A percentile compares a stretch with the other conserved stretches of the same genome.
Evolutionary conservation across 208 protist genomes (phyloP).

Genomic region (Trypanosoma mega): DNA sequence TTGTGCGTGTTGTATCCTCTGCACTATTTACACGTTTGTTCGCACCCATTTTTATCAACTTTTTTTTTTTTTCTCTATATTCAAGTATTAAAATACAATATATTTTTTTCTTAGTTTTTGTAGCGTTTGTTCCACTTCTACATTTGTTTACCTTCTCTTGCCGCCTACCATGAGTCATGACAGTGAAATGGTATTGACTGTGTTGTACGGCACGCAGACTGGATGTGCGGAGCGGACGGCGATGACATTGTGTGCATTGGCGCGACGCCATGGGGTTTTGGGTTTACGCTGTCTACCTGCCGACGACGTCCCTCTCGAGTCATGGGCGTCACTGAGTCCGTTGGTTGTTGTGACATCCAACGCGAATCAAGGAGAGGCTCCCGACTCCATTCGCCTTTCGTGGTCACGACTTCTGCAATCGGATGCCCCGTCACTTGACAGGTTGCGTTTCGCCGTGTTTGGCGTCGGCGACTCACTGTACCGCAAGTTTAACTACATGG

Average conservation of each 20-base stretch:
- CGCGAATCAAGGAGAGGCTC: conserved; percentile 83
- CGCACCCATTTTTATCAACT: not conserved
- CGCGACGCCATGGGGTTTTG: conserved; percentile 44
- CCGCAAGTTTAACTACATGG: conserved; percentile 91
- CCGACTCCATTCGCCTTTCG: conserved; percentile 65
- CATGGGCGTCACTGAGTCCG: conserved; percentile 39
- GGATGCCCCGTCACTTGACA: conserved; percentile 37
- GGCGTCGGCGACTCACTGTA: conserved; percentile 91
- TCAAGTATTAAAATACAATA: too few species aligned
- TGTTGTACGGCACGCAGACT: conserved; percentile 84
- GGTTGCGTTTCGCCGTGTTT: conserved; percentile 86
- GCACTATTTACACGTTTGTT: not conserved
- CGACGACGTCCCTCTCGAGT: conserved; percentile 50
- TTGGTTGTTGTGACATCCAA: conserved; percentile 77
- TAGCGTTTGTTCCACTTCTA: not conserved
- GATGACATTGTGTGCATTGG: conserved; percentile 52
- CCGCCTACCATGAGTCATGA: not conserved
- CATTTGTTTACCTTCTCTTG: not conserved
- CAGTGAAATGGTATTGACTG: conserved; percentile 34
- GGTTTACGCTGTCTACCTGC: conserved; percentile 52
- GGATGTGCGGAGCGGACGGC: conserved; percentile 74
- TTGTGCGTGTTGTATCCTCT: conserved; percentile 15
- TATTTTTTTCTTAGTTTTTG: too few species aligned
- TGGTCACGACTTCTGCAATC: conserved; percentile 59
- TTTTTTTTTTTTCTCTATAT: not conserved